A percentile compares a stretch with the other conserved stretches of the same genome.
These are phyloP conservation scores for Pyrenophora tritici-repentis DNA, from an alignment of 2,329 filamentous ascomycete species.

Conservation along the genomic window DNA sequence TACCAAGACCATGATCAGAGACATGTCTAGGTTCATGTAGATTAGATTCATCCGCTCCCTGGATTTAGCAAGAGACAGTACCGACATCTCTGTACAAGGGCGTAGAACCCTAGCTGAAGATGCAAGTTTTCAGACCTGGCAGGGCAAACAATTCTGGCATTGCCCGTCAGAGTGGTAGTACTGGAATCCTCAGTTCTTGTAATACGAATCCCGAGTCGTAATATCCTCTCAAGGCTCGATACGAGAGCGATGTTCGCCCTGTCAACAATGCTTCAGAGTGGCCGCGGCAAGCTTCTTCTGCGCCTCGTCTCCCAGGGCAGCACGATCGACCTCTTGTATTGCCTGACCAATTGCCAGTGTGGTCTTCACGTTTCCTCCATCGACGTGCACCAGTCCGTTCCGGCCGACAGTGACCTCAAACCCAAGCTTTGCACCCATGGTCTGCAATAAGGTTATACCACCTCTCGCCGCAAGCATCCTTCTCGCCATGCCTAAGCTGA, in stretches of 20 bases:
- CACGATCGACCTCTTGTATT: constrained; percentile 76
- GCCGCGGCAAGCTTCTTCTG: constrained; percentile 73
- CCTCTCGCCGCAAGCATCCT: constrained; percentile 68
- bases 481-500: constrained; percentile 82
- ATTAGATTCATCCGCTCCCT: too few species aligned
- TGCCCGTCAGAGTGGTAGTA: too few species aligned
- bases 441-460: constrained; percentile 74
- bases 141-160: too few species aligned
- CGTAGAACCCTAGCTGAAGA: too few species aligned
- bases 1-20: too few species aligned
- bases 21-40: too few species aligned
- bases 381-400: constrained; percentile 92
- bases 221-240: neutral
- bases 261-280: constrained; percentile 62
- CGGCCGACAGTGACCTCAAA: constrained; percentile 94
- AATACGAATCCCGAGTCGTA: too few species aligned
- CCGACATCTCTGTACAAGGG: too few species aligned
- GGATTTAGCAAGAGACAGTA: too few species aligned
- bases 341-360: constrained; percentile 80
- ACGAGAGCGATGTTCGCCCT: neutral
- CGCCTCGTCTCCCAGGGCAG: constrained; percentile 64
- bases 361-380: constrained; percentile 73
- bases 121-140: too few species aligned
- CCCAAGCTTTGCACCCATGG: constrained; percentile 77
- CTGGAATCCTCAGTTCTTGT: too few species aligned